These are phyloP conservation scores for Coemansia sp. DNA, from an alignment of 192 early-diverging fungal genomes.

Conservation along the genomic window DNA sequence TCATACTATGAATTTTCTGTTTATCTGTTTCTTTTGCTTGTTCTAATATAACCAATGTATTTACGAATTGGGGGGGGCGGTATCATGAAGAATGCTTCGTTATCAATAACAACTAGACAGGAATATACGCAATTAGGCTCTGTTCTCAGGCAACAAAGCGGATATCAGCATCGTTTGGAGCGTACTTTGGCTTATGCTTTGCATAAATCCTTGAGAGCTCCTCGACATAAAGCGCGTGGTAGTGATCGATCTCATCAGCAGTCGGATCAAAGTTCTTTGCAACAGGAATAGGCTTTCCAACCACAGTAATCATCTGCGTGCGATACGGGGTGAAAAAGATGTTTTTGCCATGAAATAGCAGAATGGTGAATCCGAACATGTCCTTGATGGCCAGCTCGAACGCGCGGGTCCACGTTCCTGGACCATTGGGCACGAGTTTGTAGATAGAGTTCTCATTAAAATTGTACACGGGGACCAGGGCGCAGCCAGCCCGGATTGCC, in stretches of 20 bases:
- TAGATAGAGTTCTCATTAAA: slow-evolving; percentile 96
- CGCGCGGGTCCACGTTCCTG: slow-evolving; percentile 65
- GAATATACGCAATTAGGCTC: too few species aligned
- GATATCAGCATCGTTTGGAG: slow-evolving; percentile 28
- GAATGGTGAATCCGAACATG: slow-evolving; percentile 68
- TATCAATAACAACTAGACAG: too few species aligned
- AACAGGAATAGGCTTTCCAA: slow-evolving; percentile 46
- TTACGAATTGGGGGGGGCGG: not conserved
- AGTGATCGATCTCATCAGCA: slow-evolving; percentile 21
- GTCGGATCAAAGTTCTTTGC: slow-evolving; percentile 31
- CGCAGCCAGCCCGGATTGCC: slow-evolving; percentile 78
- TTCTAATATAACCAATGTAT: not conserved
- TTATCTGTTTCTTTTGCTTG: not conserved
- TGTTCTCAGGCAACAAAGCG: slow-evolving; percentile 32
- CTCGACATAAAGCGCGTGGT: slow-evolving; percentile 44
- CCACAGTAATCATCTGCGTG: slow-evolving; percentile 43
- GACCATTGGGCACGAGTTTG: slow-evolving; percentile 69
- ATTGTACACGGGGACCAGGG: slow-evolving; percentile 83
- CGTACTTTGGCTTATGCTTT: slow-evolving; percentile 50
- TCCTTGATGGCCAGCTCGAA: slow-evolving; percentile 75
- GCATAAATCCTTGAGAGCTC: slow-evolving; percentile 41
- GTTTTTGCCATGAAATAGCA: slow-evolving; percentile 83
- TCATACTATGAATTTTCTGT: too few species aligned
- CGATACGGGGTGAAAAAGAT: slow-evolving; percentile 68
- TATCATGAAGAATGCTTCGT: too few species aligned